Evolutionary conservation across 2,329 filamentous ascomycete species (phyloP).

Genomic region (Fusarium illudens): DNA sequence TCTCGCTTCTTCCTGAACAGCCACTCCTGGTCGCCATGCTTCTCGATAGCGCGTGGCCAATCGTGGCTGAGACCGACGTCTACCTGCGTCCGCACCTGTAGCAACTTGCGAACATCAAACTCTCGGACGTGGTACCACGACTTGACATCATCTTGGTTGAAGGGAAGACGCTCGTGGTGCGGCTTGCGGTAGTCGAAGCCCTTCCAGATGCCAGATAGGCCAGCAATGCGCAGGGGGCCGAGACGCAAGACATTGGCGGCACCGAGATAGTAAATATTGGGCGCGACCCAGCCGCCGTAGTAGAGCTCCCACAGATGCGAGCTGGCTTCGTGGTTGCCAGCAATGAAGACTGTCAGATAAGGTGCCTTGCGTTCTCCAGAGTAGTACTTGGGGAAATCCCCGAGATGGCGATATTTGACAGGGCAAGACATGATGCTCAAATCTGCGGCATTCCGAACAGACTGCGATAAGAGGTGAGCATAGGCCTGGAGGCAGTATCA

Average conservation of each 20-base stretch:
- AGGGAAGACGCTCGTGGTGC: constrained; percentile 87
- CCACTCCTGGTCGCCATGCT: constrained; percentile 72
- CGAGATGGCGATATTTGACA: constrained; percentile 83
- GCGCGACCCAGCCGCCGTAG: constrained; percentile 96
- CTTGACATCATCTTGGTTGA: constrained; percentile 77
- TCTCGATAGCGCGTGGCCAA: constrained; percentile 88
- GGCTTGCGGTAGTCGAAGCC: constrained; percentile 84
- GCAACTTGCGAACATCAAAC: constrained; percentile 87
- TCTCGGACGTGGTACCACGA: constrained; percentile 91
- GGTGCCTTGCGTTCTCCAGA: constrained; percentile 79
- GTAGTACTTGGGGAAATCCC: constrained; percentile 96
- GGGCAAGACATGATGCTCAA: constrained; percentile 91
- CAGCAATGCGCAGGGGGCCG: constrained; percentile 86
- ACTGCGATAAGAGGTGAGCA: constrained; percentile 55
- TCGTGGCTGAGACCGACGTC: constrained; percentile 95
- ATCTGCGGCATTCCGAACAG: constrained; percentile 88
- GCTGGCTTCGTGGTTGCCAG: constrained; percentile 94
- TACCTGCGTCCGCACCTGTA: constrained; percentile 85
- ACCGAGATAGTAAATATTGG: constrained; percentile 96
- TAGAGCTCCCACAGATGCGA: constrained; percentile 91
- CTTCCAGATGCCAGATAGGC: constrained; percentile 95
- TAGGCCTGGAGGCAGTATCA: background rate
- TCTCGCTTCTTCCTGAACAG: constrained; percentile 78
- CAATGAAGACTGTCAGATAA: constrained; percentile 90
- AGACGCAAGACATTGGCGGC: constrained; percentile 88